Base-by-base conservation (phyloP, 139 green algal genomes). In the Spirogloea muscicola region DNA sequence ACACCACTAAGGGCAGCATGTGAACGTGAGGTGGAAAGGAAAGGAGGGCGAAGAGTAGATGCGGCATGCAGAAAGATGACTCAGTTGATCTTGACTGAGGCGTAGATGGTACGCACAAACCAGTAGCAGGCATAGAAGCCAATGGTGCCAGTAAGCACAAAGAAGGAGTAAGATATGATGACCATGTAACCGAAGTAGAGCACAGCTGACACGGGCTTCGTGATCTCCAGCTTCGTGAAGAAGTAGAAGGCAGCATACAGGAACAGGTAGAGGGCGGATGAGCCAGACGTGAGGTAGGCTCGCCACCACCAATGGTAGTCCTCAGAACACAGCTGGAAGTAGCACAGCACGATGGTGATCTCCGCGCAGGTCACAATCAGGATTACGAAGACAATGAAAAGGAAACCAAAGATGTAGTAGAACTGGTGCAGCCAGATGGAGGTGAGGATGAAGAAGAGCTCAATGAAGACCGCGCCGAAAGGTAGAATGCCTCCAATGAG, bases 391-490 rank as follows among this genome's bases (percentile, higher is more conserved):
- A 98, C 94, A 3, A 98, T 85, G 70, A 90, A 90, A 61, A 99
- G 84, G 89, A 99, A 97, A 41, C 94, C 94, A 76, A 98, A 98
- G 58, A 97, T 87, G 86, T 98, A 98, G 75, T 94, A 94, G 79
- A 94, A 94, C 75, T 87, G 82, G 75, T 96, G 90, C 59, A 96
- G 90, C 93, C 94, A 99, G 76, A 99, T 96, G 69, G 89, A 96
- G 2, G 93, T 96, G 16, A 99, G 88, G 84, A 98, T 97, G 88
- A 98, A 99, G 85, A 98, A 98, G 16, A 98, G 89, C 86, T 98
- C 94, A 62, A 99, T 99, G 89, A 99, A 99, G 13, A 99, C 94
- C 1, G 94, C 94, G 41, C 94, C 94, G 81, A 99, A 99, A 1
- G 94, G 94, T 78, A 99, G 88, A 66, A 99, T 91, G 62, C 94